phyloP scores from a whole-genome alignment of 2,329 filamentous ascomycete genomes.

The Aspergillus aculeatinus region DNA sequence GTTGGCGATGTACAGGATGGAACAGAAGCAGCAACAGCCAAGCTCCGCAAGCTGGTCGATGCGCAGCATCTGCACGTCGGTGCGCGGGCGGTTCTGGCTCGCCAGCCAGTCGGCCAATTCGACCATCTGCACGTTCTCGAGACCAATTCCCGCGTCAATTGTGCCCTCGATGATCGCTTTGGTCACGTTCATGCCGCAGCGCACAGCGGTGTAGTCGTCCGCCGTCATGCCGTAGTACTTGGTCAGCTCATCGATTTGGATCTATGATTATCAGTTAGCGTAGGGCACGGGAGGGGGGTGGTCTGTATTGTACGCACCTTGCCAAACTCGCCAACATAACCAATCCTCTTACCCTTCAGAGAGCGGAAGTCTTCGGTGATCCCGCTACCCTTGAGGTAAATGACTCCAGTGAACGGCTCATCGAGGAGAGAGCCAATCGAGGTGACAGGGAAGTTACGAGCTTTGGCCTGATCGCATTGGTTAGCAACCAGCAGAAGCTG shows the following conservation, averaged over 20 bases:
- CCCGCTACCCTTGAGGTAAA: constrained; percentile 72
- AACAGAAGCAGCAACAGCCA: constrained; percentile 82
- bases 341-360: constrained; percentile 73
- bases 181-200: constrained; percentile 79
- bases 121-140: constrained; percentile 82
- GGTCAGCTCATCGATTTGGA: constrained; percentile 79
- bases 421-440: constrained; percentile 75
- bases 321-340: constrained; percentile 78
- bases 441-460: constrained; percentile 69
- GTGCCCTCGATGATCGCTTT: constrained; percentile 71
- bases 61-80: constrained; percentile 75
- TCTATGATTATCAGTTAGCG: constrained; percentile 43
- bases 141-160: constrained; percentile 73
- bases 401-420: constrained; percentile 76
- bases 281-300: not conserved
- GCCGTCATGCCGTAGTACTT: constrained; percentile 74
- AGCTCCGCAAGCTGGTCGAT: constrained; percentile 78
- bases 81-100: constrained; percentile 59
- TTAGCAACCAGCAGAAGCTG: not conserved
- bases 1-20: constrained; percentile 77
- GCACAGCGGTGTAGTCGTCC: constrained; percentile 71
- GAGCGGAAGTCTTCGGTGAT: constrained; percentile 74
- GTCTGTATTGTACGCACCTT: constrained; percentile 45
- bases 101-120: constrained; percentile 75
- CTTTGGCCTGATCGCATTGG: constrained; percentile 59